Base-by-base conservation (phyloP, 2,329 filamentous ascomycete genomes). In the Monilinia polystroma region DNA sequence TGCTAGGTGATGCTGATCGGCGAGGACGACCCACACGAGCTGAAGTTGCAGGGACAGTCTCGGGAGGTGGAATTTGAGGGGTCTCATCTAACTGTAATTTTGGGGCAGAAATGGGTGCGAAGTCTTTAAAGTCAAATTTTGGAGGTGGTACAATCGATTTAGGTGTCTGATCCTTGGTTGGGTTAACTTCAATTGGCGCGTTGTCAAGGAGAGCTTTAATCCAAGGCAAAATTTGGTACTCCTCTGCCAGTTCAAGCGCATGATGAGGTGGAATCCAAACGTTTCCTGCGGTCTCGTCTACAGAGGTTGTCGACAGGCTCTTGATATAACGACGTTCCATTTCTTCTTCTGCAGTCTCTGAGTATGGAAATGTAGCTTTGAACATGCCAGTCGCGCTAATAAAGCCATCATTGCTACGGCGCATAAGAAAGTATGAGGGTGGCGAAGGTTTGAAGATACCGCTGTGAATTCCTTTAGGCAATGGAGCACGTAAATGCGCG, bases 401-500 rank as follows among this genome's bases (percentile, higher is more conserved):
- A 78, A 86, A 95, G 69, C 92, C 92, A 76, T 96, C 92, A 76
- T 87, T 87, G 79, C 91, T 94, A 73, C 91, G 89, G 79, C 92
- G 89, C 91, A 99, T 99, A 73, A 99, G 81, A 78, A 98, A 99
- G 80, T 99, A 99, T 72, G 92, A 95, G 77, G 92, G 92, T 6
- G 95, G 94, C 12, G 80, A 78, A 68, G 88, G 89, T 75, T 91
- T 90, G 82, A 98, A 98, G 75, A 99, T 96, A 76, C 95, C 95
- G 7, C 93, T 97, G 38, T 88, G 87, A 72, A 98, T 89, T 71
- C 95, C 93, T 79, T 93, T 95, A 60, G 95, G 95, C 57, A 99
- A 81, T 18, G 95, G 94, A 68, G 93, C 94, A 75, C 94, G 90
- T 60, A 99, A 84, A 77, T 99, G 95, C 71, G 93, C 94, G 79